Conservation (phyloP, 1,284 basidiomycete species). For the Tremellales sp. region DNA sequence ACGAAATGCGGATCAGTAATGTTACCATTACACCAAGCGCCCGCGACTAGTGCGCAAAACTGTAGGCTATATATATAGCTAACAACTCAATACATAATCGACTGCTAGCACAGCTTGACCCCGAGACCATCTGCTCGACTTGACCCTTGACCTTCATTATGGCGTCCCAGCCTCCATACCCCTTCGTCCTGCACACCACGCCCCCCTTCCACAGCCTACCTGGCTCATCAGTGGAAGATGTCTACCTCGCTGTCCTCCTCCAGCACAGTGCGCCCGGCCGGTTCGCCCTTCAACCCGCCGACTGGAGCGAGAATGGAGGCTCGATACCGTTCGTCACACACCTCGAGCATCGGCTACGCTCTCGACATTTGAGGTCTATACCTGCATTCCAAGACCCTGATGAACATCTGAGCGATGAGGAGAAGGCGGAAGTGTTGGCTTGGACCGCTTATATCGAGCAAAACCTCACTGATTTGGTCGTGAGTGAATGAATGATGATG, state of each 20-base stretch:
- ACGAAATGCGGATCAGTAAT: too few relatives aligned
- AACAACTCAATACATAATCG: too few relatives aligned
- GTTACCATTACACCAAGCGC: too few relatives aligned
- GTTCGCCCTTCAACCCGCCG: conserved; percentile 19
- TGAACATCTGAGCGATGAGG: conserved; percentile 12
- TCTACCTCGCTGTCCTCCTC: conserved; percentile 27
- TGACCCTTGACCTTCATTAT: too few relatives aligned
- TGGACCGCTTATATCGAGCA: conserved; percentile 43
- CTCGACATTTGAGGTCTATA: conserved; percentile 19
- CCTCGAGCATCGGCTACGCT: conserved; percentile 15
- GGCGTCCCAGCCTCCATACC: too few relatives aligned
- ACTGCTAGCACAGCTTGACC: too few relatives aligned
- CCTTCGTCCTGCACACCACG: conserved; percentile 28
- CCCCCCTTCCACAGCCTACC: conserved; percentile 31
- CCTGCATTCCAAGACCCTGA: conserved; percentile 30
- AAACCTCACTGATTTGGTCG: conserved; percentile 39
- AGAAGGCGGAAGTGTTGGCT: conserved; percentile 27
- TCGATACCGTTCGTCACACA: conserved; percentile 33
- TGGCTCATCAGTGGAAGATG: conserved; percentile 28
- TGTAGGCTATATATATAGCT: too few relatives aligned
- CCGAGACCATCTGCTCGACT: too few relatives aligned
- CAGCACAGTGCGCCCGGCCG: conserved; percentile 21
- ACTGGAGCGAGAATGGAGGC: conserved; percentile 30
- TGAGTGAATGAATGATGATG: too few relatives aligned
- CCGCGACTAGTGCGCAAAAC: too few relatives aligned